Evolutionary conservation across 2,329 filamentous ascomycete species (phyloP), one percentile per base, ranked within the genome.

Genomic region (Fusarium compactum): DNA sequence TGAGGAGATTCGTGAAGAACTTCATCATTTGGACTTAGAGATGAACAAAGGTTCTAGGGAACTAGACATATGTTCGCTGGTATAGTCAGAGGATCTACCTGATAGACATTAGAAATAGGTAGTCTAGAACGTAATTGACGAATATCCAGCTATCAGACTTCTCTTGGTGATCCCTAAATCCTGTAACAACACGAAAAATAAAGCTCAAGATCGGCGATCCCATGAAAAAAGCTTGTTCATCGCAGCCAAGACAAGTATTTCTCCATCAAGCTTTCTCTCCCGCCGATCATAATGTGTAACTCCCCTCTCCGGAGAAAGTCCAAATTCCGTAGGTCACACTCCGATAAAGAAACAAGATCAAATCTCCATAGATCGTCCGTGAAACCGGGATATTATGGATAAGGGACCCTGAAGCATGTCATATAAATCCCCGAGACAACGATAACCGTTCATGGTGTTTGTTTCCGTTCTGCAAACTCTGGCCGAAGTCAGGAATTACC

Each of bases 261-360:
- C 52, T 32, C 29, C 7, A 34, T 27, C n/a, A n/a, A 25, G 89
- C 89, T 66, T 90, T 83, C 46, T 80, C 72, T 20, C 89, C 89
- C 40, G 91, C 88, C 87, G 29, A 93, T 82, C 10, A 10, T 11
- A 12, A 18, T 74, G 88, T 85, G 76, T 91, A 89, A 67, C 82
- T 83, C 40, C 86, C 88, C 53, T 87, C 86, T 38, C 86, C 83
- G n/a, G 34, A 45, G 46, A 70, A 88, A 82, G 3, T 90, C 80
- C n/a, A 88, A 25, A 88, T 88, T 74, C 89, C 90, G 75, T 90
- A 88, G 47, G 88, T 88, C 20, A 91, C 80, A 68, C 86, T 89
- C 83, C 84, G 25, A 85, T 73, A 5, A 82, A 80, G 3, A 77
- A 81, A 45, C 81, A 82, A 25, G 80, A 41, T 70, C 74, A 12